Percentiles rank a stretch among this genome's conserved stretches.
phyloP scores from a whole-genome alignment of 176 grass and related monocot species.

The Chloris gayana region DNA sequence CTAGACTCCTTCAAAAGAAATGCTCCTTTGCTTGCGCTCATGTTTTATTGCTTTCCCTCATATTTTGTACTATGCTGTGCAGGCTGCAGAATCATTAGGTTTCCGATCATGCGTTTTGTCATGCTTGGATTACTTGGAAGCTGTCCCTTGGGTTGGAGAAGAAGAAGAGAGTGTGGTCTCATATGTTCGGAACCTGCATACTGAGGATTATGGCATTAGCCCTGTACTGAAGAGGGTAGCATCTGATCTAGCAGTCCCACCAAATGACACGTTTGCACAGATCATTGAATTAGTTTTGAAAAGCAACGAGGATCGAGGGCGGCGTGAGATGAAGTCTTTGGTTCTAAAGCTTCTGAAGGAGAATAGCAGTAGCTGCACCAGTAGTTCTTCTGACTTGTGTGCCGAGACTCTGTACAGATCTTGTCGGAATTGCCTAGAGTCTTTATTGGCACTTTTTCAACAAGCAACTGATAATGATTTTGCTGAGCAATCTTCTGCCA shows the following conservation, averaged over 20 bases:
- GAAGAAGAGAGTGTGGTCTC: slow-evolving; percentile 90
- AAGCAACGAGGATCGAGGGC: slow-evolving; percentile 77
- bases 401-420: slow-evolving; percentile 65
- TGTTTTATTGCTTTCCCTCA: slow-evolving; percentile 24
- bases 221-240: slow-evolving; percentile 86
- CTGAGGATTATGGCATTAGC: slow-evolving; percentile 59
- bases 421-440: slow-evolving; percentile 70
- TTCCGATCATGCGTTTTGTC: slow-evolving; percentile 76
- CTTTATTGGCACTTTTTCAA: slow-evolving; percentile 60
- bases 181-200: slow-evolving; percentile 71
- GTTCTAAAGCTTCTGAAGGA: slow-evolving; percentile 92
- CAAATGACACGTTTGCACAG: slow-evolving; percentile 70
- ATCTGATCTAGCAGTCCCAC: slow-evolving; percentile 53
- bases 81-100: slow-evolving; percentile 85
- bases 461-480: slow-evolving; percentile 61
- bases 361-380: slow-evolving; percentile 42
- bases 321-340: slow-evolving; percentile 85
- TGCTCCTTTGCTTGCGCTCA: slow-evolving; percentile 4
- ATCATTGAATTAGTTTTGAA: slow-evolving; percentile 88
- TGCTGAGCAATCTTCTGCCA: slow-evolving; percentile 41
- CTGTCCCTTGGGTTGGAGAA: slow-evolving; percentile 85
- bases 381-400: slow-evolving; percentile 58
- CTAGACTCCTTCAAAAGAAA: slow-evolving; percentile 24
- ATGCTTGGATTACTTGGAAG: slow-evolving; percentile 89
- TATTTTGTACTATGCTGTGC: slow-evolving; percentile 11